These are phyloP conservation scores for Naganishia antarctica DNA, from an alignment of 768 basidiomycete genomes.

Conservation along the genomic window DNA sequence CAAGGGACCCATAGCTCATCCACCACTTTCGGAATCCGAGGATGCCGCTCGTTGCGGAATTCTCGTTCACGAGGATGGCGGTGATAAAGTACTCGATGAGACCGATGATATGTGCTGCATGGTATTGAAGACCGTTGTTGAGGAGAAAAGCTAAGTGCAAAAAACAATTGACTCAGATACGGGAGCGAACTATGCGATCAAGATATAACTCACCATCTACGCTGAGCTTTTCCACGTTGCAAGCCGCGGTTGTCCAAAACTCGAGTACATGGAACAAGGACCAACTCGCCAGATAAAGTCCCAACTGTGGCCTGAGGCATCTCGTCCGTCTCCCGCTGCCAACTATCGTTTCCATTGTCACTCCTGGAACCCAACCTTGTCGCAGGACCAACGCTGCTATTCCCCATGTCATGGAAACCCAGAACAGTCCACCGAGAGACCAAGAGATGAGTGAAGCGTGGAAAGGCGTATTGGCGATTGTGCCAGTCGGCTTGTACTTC, in stretches of 20 bases:
- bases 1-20: conserved; percentile 22
- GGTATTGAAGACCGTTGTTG: conserved; percentile 81
- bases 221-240: conserved; percentile 86
- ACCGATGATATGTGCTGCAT: conserved; percentile 73
- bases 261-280: conserved; percentile 87
- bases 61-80: conserved; percentile 11
- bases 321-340: conserved; percentile 59
- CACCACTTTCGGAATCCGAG: conserved; percentile 18
- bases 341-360: conserved; percentile 28
- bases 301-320: conserved; percentile 59
- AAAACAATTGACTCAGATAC: neutral
- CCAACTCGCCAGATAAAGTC: conserved; percentile 78
- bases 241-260: conserved; percentile 90
- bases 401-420: conserved; percentile 53
- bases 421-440: conserved; percentile 69
- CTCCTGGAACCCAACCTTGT: conserved; percentile 39
- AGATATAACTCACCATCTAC: conserved; percentile 70
- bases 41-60: neutral
- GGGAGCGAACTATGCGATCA: neutral
- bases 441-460: conserved; percentile 73
- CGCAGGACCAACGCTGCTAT: conserved; percentile 45
- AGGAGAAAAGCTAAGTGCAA: conserved; percentile 82
- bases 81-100: conserved; percentile 69
- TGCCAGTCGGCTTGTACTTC: conserved; percentile 52
- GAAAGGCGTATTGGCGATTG: conserved; percentile 84